These are phyloP conservation scores for Chaetomium olivaceum DNA, from an alignment of 2,329 filamentous ascomycete genomes.

Conservation along the genomic window DNA sequence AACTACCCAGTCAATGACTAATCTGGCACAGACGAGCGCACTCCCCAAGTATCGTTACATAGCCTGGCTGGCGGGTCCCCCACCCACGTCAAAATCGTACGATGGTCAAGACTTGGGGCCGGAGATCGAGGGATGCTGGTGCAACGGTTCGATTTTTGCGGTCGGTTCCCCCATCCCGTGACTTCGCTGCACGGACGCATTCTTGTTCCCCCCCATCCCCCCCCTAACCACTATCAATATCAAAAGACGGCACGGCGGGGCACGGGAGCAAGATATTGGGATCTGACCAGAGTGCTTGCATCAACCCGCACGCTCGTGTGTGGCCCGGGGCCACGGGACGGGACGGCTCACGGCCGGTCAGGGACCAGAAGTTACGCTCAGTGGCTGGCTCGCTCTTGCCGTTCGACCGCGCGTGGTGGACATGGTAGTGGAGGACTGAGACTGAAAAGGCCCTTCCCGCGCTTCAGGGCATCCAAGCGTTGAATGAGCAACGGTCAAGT, in stretches of 20 bases:
- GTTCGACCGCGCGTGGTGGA: not conserved
- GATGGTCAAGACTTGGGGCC: not conserved
- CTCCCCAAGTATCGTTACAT: not conserved
- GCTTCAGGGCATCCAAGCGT: conserved; percentile 15
- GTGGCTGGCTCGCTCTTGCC: not conserved
- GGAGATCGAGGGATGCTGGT: not conserved
- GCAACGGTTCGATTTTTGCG: not conserved
- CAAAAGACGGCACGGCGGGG: not conserved
- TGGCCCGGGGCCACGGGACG: not conserved
- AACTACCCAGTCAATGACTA: not conserved
- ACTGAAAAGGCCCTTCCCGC: conserved; percentile 17
- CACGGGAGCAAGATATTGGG: not conserved
- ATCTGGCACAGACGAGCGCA: not conserved
- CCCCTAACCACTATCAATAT: not conserved
- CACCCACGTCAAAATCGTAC: conserved; percentile 17
- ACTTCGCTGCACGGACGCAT: not conserved
- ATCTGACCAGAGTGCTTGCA: conserved; percentile 29
- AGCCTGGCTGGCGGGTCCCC: not conserved
- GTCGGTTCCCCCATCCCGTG: conserved; percentile 2
- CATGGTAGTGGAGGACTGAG: not conserved
- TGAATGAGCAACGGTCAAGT: not conserved
- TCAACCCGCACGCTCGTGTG: conserved; percentile 14
- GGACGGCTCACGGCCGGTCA: not conserved
- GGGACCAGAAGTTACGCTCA: too few species aligned
- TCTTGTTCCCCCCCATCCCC: not conserved